Evolutionary conservation across 2,329 filamentous ascomycete species (phyloP).

Genomic region (Fusarium equiseti): DNA sequence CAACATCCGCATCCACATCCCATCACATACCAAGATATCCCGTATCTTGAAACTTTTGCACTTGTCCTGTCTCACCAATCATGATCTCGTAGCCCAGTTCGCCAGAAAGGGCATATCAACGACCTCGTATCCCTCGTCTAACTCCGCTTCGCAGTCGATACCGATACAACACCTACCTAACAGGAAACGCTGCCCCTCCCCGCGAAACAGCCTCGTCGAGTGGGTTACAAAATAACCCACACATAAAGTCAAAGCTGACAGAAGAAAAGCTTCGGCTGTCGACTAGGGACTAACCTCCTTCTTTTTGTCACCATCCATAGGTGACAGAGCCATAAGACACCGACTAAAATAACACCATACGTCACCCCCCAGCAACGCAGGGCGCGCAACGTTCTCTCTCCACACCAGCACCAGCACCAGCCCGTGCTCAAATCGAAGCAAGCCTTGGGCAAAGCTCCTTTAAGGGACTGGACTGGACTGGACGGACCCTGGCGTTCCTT

Average conservation of each 20-base stretch:
- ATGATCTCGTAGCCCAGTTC: conserved; percentile 27
- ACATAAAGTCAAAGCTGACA: neutral
- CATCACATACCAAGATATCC: conserved; percentile 17
- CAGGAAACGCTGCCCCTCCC: conserved; percentile 28
- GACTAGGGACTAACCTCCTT: neutral
- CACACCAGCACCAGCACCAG: conserved; percentile 20
- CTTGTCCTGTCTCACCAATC: conserved; percentile 21
- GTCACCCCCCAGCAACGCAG: conserved; percentile 43
- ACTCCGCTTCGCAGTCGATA: neutral
- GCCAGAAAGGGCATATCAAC: conserved; percentile 20
- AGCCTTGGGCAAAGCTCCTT: conserved; percentile 26
- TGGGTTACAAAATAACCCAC: conserved; percentile 1
- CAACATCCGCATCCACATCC: neutral
- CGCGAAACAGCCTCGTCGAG: conserved; percentile 43
- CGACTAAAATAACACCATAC: conserved; percentile 43
- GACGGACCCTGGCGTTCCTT: conserved; percentile 29
- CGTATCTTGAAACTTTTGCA: conserved; percentile 12
- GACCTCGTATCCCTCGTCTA: conserved; percentile 10
- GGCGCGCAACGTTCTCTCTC: conserved; percentile 33
- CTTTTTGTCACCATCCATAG: neutral
- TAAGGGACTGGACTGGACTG: conserved; percentile 6
- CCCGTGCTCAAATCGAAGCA: conserved; percentile 28
- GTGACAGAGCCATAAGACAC: conserved; percentile 12
- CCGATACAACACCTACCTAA: neutral
- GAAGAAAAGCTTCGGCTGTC: neutral